Evolutionary conservation across 192 early-diverging fungal species (phyloP), one percentile per base, ranked within the genome.

Genomic region (Coemansia aciculifera): DNA sequence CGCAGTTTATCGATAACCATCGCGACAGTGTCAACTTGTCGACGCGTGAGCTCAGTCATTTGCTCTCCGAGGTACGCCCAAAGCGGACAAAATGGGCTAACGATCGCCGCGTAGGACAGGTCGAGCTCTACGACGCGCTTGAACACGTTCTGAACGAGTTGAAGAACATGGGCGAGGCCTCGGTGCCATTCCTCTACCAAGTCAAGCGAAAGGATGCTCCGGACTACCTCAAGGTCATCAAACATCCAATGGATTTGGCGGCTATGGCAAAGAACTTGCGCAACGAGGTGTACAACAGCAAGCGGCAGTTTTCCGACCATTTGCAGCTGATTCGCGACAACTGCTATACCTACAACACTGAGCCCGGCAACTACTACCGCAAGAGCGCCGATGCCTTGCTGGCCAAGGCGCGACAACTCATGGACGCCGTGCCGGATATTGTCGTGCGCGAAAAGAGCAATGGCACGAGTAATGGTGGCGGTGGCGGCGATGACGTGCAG

Each of bases 161-260:
- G 13, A 92, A 91, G 69, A 85, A 88, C 56, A 91, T 93, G 76
- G 75, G 90, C 86, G 92, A 90, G 29, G 92, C 94, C 48, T 91
- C 92, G 0, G 69, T 75, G 11, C 95, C 95, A 3, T 99, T 99
- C 71, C 77, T 96, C 24, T 87, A 86, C 48, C 93, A 91, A 70
- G 97, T 98, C 27, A 88, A 86, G 71, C 90, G 92, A 63, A 87
- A 92, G 49, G 95, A 97, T 44, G 95, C 91, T 1, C 97, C 97
- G 0, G 91, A 96, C 79, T 99, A 99, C 72, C 91, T 89, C 77
- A 90, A 94, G 52, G 94, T 99, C 54, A 95, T 99, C 68, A 90
- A 89, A 74, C 75, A 90, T 7, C 97, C 97, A 5, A 99, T 99
- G 97, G 97, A 99, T 84, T 83, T 99, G 36, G 89, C 87, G 15